Base-by-base conservation (phyloP, 2,329 filamentous ascomycete species). In the Calonectria ilicicola region DNA sequence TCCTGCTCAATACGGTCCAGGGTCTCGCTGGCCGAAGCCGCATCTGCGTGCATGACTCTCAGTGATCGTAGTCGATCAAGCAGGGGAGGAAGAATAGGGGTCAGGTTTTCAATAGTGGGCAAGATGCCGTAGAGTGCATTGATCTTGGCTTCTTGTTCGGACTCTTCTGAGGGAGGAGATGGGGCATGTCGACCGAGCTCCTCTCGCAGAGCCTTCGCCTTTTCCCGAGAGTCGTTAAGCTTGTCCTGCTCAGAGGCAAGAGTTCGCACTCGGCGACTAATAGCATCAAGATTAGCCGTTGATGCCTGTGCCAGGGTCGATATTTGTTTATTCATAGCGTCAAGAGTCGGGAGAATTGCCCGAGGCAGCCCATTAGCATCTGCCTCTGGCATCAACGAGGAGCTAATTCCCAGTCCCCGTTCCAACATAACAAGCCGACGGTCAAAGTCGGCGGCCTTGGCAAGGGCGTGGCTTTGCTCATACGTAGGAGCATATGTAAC, bases 41-140 rank as follows among this genome's bases (percentile, higher is more conserved):
- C 97, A 78, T 96, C 95, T 0, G 94, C 92, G 81, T 99, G 97
- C 63, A 98, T 93, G 17, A 93, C 91, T 71, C 94, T 90, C 69
- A 99, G 87, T 10, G 95, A 97, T 70, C 96, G 90, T 64, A 99
- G 86, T 29, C 97, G 91, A 79, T 98, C 95, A 14, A 99, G 88
- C 12, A 98, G 88, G 6, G 95, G 91, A 1, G 97, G 96, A 5
- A 99, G 89, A 21, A 98, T 88, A 1, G 97, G 97, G 7, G 95
- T 90, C 9, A 99, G 88, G 69, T 90, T 94, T 83, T 98, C 95
- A 71, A 99, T 97, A 0, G 95, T 97, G 1, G 95, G 93, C 19
- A 99, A 87, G 3, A 95, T 94, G 1, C 94, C 93, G 83, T 98
- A 98, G 6, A 99, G 90, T 1, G 96, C 94, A 76, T 98, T 97